phyloP scores from a whole-genome alignment of 495 filamentous ascomycete species.

The Penicillium roqueforti region DNA sequence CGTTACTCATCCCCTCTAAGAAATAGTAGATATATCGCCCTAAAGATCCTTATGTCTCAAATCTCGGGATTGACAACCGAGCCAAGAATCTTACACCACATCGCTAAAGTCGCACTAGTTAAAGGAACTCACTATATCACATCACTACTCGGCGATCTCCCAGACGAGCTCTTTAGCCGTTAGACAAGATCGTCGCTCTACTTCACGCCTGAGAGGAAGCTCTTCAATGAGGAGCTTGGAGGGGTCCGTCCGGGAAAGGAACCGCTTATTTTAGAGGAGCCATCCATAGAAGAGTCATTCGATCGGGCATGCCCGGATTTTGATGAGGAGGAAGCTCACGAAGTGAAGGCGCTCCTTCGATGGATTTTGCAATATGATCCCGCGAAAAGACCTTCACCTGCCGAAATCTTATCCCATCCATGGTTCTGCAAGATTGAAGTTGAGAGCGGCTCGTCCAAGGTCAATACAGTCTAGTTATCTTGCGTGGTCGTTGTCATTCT shows the following conservation, averaged over 20 bases:
- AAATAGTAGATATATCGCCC: conserved; percentile 29
- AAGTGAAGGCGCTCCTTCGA: conserved; percentile 27
- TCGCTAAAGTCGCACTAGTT: conserved; percentile 20
- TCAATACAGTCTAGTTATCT: neutral
- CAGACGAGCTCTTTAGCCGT: conserved; percentile 21
- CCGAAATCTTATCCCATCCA: conserved; percentile 25
- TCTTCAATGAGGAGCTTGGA: conserved; percentile 25
- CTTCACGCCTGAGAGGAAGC: conserved; percentile 27
- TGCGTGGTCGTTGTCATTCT: too few species aligned
- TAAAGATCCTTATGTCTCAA: conserved; percentile 36
- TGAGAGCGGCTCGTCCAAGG: conserved; percentile 5
- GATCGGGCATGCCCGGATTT: conserved; percentile 24
- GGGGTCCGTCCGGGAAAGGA: conserved; percentile 6
- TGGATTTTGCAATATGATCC: conserved; percentile 35
- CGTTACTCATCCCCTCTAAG: conserved; percentile 16
- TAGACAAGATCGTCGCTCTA: conserved; percentile 29
- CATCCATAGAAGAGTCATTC: conserved; percentile 27
- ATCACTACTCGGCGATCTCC: conserved; percentile 27
- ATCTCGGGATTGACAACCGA: conserved; percentile 18
- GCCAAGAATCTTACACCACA: conserved; percentile 20
- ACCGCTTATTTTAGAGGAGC: conserved; percentile 10
- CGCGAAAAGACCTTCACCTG: conserved; percentile 25
- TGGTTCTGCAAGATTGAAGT: conserved; percentile 25
- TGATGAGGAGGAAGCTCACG: conserved; percentile 24
- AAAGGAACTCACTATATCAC: conserved; percentile 24